Evolutionary conservation across 2,329 filamentous ascomycete species (phyloP).

Genomic region (Cephalotrichum gorgonifer): DNA sequence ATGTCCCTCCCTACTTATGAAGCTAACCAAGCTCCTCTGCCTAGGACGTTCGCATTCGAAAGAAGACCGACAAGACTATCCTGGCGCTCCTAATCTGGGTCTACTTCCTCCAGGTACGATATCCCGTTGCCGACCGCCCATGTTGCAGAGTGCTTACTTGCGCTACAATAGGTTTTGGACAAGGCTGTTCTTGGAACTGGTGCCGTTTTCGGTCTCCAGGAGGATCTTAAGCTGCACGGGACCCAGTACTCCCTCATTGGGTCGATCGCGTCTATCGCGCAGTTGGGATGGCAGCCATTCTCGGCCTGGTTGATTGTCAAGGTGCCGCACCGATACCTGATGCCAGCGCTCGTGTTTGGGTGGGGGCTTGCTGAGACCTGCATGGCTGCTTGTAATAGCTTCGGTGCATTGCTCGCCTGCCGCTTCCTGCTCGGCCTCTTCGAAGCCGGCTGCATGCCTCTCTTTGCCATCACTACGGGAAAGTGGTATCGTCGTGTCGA

Average conservation of each 20-base stretch:
- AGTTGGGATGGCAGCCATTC: slow-evolving; percentile 23
- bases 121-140: not conserved
- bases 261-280: slow-evolving; percentile 28
- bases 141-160: not conserved
- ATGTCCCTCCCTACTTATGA: not conserved
- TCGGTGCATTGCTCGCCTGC: slow-evolving; percentile 28
- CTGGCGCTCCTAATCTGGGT: slow-evolving; percentile 35
- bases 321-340: slow-evolving; percentile 8
- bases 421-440: slow-evolving; percentile 35
- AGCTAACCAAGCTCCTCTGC: not conserved
- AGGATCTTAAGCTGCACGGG: slow-evolving; percentile 21
- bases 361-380: slow-evolving; percentile 26
- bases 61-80: slow-evolving; percentile 30
- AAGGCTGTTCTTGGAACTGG: slow-evolving; percentile 18
- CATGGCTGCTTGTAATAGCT: slow-evolving; percentile 30
- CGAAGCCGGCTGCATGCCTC: slow-evolving; percentile 39
- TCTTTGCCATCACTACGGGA: slow-evolving; percentile 26
- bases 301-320: slow-evolving; percentile 19
- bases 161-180: slow-evolving; percentile 4
- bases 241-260: slow-evolving; percentile 27
- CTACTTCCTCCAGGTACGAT: slow-evolving; percentile 29
- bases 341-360: slow-evolving; percentile 3
- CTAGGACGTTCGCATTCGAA: not conserved
- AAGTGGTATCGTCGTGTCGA: slow-evolving; percentile 12
- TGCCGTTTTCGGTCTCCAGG: slow-evolving; percentile 27